phyloP scores from a whole-genome alignment of 2,329 filamentous ascomycete genomes.

The Botrytis elliptica region DNA sequence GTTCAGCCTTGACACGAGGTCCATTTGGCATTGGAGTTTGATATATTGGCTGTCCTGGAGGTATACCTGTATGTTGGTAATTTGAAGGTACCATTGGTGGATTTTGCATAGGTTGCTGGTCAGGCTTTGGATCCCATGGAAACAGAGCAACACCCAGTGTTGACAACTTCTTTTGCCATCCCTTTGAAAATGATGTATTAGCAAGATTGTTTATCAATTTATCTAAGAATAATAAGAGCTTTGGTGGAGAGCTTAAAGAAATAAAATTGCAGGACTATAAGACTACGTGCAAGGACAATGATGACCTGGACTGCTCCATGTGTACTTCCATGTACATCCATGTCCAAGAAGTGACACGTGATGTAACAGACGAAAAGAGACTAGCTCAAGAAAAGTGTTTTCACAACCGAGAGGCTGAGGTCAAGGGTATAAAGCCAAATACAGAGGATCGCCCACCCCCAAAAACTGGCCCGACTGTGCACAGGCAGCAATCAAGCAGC shows the following conservation, averaged over 20 bases:
- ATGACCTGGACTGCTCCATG: neutral
- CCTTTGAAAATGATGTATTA: conserved; percentile 52
- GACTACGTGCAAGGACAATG: neutral
- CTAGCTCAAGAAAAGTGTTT: conserved; percentile 33
- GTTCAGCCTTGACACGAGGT: conserved; percentile 46
- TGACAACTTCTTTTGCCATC: conserved; percentile 91
- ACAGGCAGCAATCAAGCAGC: conserved; percentile 27
- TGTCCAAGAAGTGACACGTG: conserved; percentile 25
- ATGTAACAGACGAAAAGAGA: conserved; percentile 24
- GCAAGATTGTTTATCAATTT: neutral
- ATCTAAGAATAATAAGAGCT: neutral
- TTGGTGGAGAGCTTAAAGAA: neutral
- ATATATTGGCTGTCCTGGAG: conserved; percentile 27
- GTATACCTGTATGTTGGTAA: conserved; percentile 34
- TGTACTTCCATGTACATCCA: neutral
- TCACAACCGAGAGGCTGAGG: conserved; percentile 30
- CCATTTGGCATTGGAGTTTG: conserved; percentile 30
- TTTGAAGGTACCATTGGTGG: conserved; percentile 40
- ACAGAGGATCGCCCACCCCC: conserved; percentile 38
- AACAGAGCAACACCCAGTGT: conserved; percentile 82
- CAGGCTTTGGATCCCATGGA: conserved; percentile 90
- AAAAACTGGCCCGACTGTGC: conserved; percentile 26
- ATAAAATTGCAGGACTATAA: neutral
- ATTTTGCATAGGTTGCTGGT: conserved; percentile 48
- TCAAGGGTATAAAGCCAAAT: conserved; percentile 40